Conservation (phyloP, 2,329 filamentous ascomycete species). For the Claviceps maximensis region DNA sequence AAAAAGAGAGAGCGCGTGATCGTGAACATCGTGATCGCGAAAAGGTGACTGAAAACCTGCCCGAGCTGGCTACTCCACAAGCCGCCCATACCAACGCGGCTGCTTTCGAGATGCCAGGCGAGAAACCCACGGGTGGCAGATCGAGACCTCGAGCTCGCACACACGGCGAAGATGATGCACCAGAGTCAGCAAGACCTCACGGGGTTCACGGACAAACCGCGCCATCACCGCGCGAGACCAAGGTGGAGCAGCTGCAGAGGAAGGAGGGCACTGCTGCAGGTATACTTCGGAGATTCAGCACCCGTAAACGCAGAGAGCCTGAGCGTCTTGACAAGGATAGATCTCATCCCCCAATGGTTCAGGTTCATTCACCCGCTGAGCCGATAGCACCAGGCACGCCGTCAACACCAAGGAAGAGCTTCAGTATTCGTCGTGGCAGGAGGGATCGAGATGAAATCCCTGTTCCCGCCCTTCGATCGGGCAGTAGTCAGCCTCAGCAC, state of each 20-base stretch:
- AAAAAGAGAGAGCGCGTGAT: slow-evolving; percentile 13
- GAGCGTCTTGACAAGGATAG: slow-evolving; percentile 49
- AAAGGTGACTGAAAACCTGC: slow-evolving; percentile 38
- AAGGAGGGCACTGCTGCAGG: slow-evolving; percentile 82
- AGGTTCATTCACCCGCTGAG: slow-evolving; percentile 67
- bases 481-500: slow-evolving; percentile 57
- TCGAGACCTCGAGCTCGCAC: slow-evolving; percentile 78
- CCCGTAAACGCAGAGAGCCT: slow-evolving; percentile 59
- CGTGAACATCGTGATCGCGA: slow-evolving; percentile 12
- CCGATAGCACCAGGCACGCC: slow-evolving; percentile 22
- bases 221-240: slow-evolving; percentile 38
- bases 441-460: slow-evolving; percentile 38
- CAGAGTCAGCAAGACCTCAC: slow-evolving; percentile 36
- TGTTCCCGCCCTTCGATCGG: slow-evolving; percentile 37
- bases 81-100: slow-evolving; percentile 80
- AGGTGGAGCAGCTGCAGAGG: slow-evolving; percentile 49
- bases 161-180: slow-evolving; percentile 84
- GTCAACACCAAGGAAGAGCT: slow-evolving; percentile 64
- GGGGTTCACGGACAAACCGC: slow-evolving; percentile 8
- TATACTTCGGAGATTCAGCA: slow-evolving; percentile 80
- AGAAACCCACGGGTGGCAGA: slow-evolving; percentile 72
- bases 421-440: slow-evolving; percentile 58
- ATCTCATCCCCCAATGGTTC: slow-evolving; percentile 59
- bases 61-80: slow-evolving; percentile 68
- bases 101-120: slow-evolving; percentile 77